Base-by-base conservation (phyloP, 2,329 filamentous ascomycete species). In the Penicillium sp. region DNA sequence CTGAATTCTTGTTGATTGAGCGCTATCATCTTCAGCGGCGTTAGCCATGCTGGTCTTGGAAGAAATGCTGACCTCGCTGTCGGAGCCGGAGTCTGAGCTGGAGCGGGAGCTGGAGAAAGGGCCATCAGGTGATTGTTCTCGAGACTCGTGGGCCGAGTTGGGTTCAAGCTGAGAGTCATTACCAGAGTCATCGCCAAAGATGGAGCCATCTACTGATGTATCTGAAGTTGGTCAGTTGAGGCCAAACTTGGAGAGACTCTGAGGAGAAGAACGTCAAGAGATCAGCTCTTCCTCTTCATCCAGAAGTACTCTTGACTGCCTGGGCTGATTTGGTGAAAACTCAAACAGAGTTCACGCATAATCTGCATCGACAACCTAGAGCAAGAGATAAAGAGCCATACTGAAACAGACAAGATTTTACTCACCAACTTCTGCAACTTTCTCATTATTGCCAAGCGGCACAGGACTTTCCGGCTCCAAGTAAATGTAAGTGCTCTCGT, bases 11-110 rank as follows among this genome's bases (percentile, higher is more conserved):
- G 14, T 32, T 27, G 34, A 14, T 35, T 47, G 27, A n/a, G 18
- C 50, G 29, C 44, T 48, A 34, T 26, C 32, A 48, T 35, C n/a
- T 13, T 48, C 36, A 53, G 35, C 43, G 36, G 6, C 35, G 26
- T 34, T 27, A 34, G 23, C 8, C 23, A 18, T 42, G 18, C 18
- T 19, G 43, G 36, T n/a, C 14, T 16, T 29, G 39, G 29, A n/a
- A 34, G 29, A 47, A 40, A 23, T 16, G 42, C 42, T 34, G 18
- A 52, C 49, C 26, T 52, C 49, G 18, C 19, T 34, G 14, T 11
- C 19, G 3, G 43, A 52, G 7, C 18, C 18, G 18, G 23, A 32
- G 14, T 11, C 19, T 8, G 41, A 38, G 26, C 13, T 14, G 2
- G 42, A 47, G 4, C 34, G 9, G 26, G n/a, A 30, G 14, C 14